Conservation (phyloP, 805 yeast species). For the Torulaspora quercuum region DNA sequence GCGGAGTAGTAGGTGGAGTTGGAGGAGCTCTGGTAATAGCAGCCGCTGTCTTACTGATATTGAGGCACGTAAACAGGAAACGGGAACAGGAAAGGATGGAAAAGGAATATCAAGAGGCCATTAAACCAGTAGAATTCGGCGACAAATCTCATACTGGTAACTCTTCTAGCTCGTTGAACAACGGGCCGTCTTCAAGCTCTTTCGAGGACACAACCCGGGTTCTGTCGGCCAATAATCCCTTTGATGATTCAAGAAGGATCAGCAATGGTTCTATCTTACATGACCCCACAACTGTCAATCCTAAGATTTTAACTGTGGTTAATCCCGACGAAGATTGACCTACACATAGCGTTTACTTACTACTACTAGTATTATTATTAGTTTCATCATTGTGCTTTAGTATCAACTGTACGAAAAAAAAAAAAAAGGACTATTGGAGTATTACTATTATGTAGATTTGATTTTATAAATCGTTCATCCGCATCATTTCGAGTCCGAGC, state of each 20-base stretch:
- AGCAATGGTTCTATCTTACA: conserved; percentile 86
- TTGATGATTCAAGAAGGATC: conserved; percentile 74
- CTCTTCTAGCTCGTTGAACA: conserved; percentile 15
- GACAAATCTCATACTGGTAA: conserved; percentile 13
- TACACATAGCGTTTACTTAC: too few relatives aligned
- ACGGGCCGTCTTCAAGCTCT: conserved; percentile 15
- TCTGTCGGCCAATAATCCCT: conserved; percentile 47
- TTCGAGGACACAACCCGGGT: conserved; percentile 15
- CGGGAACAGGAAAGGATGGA: conserved; percentile 50
- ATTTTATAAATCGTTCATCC: too few relatives aligned
- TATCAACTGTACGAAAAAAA: too few relatives aligned
- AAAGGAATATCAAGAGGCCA: conserved; percentile 55
- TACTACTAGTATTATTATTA: too few relatives aligned
- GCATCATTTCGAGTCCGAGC: too few relatives aligned
- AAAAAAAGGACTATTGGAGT: conserved; percentile 2
- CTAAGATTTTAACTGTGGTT: conserved; percentile 76
- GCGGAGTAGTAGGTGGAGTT: conserved; percentile 59
- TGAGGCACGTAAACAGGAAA: conserved; percentile 38
- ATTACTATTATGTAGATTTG: too few relatives aligned
- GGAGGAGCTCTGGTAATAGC: conserved; percentile 45
- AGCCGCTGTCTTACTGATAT: conserved; percentile 38
- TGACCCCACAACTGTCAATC: conserved; percentile 60
- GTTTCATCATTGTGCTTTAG: conserved; percentile 3
- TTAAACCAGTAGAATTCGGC: conserved; percentile 43
- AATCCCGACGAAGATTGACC: conserved; percentile 64